Base-by-base conservation (phyloP, 129 eudicot species). In the Escallonia herrerae region DNA sequence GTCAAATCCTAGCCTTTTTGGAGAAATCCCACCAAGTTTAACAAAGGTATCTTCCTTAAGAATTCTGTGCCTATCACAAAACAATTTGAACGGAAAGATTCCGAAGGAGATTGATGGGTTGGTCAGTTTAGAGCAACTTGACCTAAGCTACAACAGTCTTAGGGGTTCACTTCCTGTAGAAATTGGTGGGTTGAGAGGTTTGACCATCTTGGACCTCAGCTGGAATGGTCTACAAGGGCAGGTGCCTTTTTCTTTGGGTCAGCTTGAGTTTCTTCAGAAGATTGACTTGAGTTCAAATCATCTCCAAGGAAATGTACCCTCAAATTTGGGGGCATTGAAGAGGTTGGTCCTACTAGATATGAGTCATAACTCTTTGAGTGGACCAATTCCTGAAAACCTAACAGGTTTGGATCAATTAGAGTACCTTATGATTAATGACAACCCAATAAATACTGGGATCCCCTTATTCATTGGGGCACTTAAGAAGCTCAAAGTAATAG, bases 121-220 rank as follows among this genome's bases (percentile, higher is more conserved):
- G 40, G 74, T 71, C 44, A 86, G 61, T 43, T 69, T 86, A 60
- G 72, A 79, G 65, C 84, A 86, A 67, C 86, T 86, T 48, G 94
- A 82, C 41, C 43, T 86, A 0, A 77, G 94, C 37, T 84, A 80
- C 83, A 86, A 86, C 76, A 74, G 54, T 38, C 43, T 86, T 22
- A 76, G 72, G 3, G 94, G 94, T n/a, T 60, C 78, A 59, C 8
- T 86, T 47, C 89, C 89, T 55, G 68, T 68, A 65, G 78, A 86
- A 61, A 65, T 86, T 58, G 84, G 83, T 51, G 64, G 54, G 7
- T 43, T 86, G 4, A 73, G 55, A 60, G 80, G 80, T 14, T 78
- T 86, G 80, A 62, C 80, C 77, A 80, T 86, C 63, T 73, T 86
- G 60, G 94, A 82, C 80, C 65, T 86, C 2, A 86, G 89, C 64